A percentile compares a stretch with the other conserved stretches of the same genome.
Conservation (phyloP, 148 eudicot species). For the Persicaria maculosa region DNA sequence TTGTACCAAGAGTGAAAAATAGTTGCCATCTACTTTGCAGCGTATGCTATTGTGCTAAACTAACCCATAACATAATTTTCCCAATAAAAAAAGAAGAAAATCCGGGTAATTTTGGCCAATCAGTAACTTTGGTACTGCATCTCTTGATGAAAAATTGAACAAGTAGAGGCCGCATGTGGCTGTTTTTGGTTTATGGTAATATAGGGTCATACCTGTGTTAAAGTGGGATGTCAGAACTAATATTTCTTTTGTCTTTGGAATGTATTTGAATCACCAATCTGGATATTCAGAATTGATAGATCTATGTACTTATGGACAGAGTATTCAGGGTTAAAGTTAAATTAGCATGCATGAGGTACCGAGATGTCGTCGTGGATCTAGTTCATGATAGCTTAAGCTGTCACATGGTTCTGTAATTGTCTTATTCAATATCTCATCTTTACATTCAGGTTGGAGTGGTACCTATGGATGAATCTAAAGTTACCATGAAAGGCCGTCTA, state of each 20-base stretch:
- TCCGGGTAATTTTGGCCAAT: neutral
- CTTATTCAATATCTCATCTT: constrained; percentile 20
- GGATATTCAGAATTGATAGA: neutral
- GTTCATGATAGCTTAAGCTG: constrained; percentile 1
- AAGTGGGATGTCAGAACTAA: neutral
- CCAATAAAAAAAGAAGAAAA: neutral
- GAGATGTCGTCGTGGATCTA: neutral
- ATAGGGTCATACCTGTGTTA: neutral
- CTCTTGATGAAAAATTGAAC: neutral
- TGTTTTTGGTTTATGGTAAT: neutral
- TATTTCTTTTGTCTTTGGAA: neutral
- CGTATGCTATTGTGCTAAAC: constrained; percentile 3
- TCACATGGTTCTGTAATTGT: neutral
- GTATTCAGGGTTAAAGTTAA: neutral
- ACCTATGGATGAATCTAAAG: constrained; percentile 93
- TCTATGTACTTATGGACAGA: neutral
- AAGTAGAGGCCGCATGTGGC: neutral
- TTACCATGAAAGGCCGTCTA: constrained; percentile 93
- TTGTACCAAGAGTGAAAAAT: neutral
- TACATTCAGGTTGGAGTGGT: constrained; percentile 84
- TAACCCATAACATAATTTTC: neutral
- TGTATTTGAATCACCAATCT: neutral
- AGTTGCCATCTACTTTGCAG: neutral
- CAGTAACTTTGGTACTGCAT: neutral
- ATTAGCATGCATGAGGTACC: neutral